Evolutionary conservation across 345 rosid species (phyloP).

Genomic region (Eucalyptus pauciflora): DNA sequence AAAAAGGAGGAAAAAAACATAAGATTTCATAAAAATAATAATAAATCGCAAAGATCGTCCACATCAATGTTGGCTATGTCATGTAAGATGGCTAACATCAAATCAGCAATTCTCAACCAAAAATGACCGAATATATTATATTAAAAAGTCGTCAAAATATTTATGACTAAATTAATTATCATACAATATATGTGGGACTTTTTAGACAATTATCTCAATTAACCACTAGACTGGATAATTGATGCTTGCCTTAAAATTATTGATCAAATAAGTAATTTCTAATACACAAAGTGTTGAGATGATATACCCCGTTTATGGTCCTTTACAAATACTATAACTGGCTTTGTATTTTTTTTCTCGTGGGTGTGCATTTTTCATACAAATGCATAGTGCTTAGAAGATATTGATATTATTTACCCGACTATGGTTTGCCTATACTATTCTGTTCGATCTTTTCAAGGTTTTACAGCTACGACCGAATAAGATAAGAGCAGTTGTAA

Average conservation of each 20-base stretch:
- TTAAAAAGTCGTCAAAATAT: rapidly evolving
- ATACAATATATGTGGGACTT: rapidly evolving
- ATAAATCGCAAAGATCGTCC: rapidly evolving
- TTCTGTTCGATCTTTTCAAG: rapidly evolving
- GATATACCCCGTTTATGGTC: too few relatives aligned
- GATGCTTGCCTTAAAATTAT: too few relatives aligned
- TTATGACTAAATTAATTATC: rapidly evolving
- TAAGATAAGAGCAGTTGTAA: neutral
- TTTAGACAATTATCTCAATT: too few relatives aligned
- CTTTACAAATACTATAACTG: too few relatives aligned
- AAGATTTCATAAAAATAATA: too few relatives aligned
- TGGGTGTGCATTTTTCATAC: too few relatives aligned
- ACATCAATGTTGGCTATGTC: rapidly evolving
- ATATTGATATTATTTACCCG: rapidly evolving
- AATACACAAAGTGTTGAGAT: too few relatives aligned
- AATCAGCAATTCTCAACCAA: rapidly evolving
- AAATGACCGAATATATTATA: neutral
- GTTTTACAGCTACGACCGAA: rapidly evolving
- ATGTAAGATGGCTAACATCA: rapidly evolving
- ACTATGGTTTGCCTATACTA: neutral
- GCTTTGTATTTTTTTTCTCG: neutral
- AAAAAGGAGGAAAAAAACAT: rapidly evolving
- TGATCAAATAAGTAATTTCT: too few relatives aligned
- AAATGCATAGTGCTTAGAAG: rapidly evolving
- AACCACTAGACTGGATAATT: too few relatives aligned